Evolutionary conservation across 805 yeast genomes (phyloP).

Genomic region (Dipodascus albidus): DNA sequence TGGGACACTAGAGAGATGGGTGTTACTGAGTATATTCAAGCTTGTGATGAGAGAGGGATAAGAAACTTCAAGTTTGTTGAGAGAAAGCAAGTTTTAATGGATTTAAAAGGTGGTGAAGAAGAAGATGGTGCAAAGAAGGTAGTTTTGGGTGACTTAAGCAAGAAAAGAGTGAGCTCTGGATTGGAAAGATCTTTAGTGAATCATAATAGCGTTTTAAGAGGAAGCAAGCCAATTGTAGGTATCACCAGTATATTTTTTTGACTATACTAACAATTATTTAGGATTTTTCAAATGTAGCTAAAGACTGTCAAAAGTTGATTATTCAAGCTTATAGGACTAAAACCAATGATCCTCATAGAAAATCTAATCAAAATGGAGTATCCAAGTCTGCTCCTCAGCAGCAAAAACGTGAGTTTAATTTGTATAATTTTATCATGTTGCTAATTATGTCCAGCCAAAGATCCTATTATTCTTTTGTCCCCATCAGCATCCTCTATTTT

Average conservation of each 20-base stretch:
- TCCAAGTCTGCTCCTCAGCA: slow-evolving; percentile 1
- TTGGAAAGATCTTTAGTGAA: slow-evolving; percentile 34
- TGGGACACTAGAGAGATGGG: slow-evolving; percentile 66
- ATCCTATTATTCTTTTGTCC: slow-evolving; percentile 65
- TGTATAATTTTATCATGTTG: too few relatives aligned
- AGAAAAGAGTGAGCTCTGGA: slow-evolving; percentile 31
- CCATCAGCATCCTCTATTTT: slow-evolving; percentile 70
- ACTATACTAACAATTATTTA: neutral
- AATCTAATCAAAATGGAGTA: slow-evolving; percentile 2
- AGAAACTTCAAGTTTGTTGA: slow-evolving; percentile 72
- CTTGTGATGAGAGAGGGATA: slow-evolving; percentile 52
- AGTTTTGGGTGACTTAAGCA: slow-evolving; percentile 34
- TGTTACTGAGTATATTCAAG: slow-evolving; percentile 71
- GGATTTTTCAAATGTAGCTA: slow-evolving; percentile 26
- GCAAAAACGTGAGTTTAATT: neutral
- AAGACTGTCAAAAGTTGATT: slow-evolving; percentile 23
- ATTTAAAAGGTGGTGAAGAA: slow-evolving; percentile 34
- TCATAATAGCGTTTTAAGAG: slow-evolving; percentile 31
- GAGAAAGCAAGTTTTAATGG: slow-evolving; percentile 70
- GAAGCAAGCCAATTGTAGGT: slow-evolving; percentile 21
- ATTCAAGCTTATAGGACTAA: slow-evolving; percentile 14
- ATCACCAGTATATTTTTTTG: neutral
- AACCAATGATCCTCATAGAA: slow-evolving; percentile 2
- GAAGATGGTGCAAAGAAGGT: slow-evolving; percentile 38
- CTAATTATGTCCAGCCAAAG: slow-evolving; percentile 19